Base-by-base conservation (phyloP, 768 basidiomycete genomes). In the Tremella yokohamensis region DNA sequence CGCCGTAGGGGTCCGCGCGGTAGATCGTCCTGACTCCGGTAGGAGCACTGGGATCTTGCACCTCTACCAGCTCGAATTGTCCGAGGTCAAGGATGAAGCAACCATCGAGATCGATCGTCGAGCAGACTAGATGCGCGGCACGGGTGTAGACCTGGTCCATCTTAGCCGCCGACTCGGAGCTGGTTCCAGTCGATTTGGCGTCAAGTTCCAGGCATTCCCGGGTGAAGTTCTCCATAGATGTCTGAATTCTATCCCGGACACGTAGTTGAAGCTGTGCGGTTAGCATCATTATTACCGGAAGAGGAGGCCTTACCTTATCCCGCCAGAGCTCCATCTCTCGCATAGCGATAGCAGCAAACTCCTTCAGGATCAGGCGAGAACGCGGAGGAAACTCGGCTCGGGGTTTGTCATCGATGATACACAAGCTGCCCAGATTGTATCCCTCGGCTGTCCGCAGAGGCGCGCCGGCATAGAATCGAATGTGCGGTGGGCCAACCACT, bases 141-240 rank as follows among this genome's bases (percentile, higher is more conserved):
- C 85, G 85, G 60, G 88, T 85, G 68, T 94, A 97, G 9, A 97
- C 86, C 60, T 83, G 84, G 69, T 92, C 89, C 90, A 96, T 94
- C 78, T 82, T 79, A 7, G 74, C 75, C 60, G 64, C 76, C 16
- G 70, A 60, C 60, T 63, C 69, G 73, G 52, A 73, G 37, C 67
- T 66, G 38, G 77, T 60, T 52, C 80, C 77, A 54, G 81, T 75
- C 64, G 78, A 60, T 54, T 84, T 83, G 38, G 81, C 82, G 74
- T 94, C 90, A 63, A 92, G 88, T 73, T 94, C 92, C 22, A 97
- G 82, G 68, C 90, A 93, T 75, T 97, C 92, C 19, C 93, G 84
- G 52, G 89, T 93, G 72, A 97, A 96, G 63, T 89, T 84, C 73
- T 97, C 92, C 92, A 97, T 94, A 84, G 93, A 94, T 59, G 80